Evolutionary conservation across 78 protist species (phyloP), one percentile per base, ranked within the genome.

Genomic region (slime mould (Dictyostelium discoideum)): DNA sequence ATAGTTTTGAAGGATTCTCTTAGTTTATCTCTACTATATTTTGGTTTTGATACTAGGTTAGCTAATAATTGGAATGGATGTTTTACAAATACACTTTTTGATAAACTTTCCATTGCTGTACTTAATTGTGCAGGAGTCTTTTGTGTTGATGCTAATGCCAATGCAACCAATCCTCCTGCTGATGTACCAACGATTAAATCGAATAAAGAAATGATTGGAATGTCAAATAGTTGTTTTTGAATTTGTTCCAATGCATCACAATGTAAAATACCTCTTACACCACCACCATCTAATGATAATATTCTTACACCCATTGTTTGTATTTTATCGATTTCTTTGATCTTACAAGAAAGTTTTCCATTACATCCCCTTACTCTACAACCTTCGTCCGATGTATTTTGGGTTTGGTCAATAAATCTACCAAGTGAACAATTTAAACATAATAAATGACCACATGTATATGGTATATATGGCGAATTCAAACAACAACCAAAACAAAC

Each of bases 251-350:
- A 40, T 37, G 57, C 80, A 16, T 8, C 3, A 14, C 81, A 81
- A 24, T 74, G 54, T 2, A 88, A 6, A 18, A 88, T 79, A 37
- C 93, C 93, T 20, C 85, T 20, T 0, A 88, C 39, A 65, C 93
- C 93, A 40, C 93, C 93, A 3, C 93, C 93, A 88, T 88, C 93
- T 2, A 88, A 37, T 16, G 85, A 24, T 26, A 88, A 76, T 24
- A 88, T 79, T 32, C 93, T 42, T 16, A 5, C 67, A n/a, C 88
- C 88, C 29, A 54, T 24, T 5, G 86, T 10, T 54, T 74, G 86
- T 20, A 16, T 82, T 54, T 10, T 1, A 82, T 82, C 76, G 14
- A 82, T 82, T 8, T 32, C 24, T 18, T 76, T 39, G 2, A 32
- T 20, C 2, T 26, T 22, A 69, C 3, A 24, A 11, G 29, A 5